Percentiles rank a stretch among this genome's conserved stretches.
phyloP scores from a whole-genome alignment of 164 flowering plant genomes.

The Hamamelis virginiana region DNA sequence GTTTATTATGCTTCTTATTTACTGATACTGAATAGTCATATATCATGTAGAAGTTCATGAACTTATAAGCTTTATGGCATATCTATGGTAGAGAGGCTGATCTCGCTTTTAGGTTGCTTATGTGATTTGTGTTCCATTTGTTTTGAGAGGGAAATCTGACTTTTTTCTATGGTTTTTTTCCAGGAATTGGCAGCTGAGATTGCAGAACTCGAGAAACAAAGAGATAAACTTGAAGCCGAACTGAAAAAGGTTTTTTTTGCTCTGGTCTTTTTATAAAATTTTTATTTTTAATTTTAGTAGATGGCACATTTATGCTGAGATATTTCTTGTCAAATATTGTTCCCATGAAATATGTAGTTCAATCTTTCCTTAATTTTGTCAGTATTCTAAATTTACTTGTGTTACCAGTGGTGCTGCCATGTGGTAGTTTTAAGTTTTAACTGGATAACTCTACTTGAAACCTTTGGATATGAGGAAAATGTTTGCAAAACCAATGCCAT shows the following conservation, averaged over 20 bases:
- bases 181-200: slow-evolving; percentile 75
- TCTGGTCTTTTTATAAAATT: neutral
- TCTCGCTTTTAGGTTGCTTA: neutral
- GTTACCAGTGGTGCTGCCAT: too few relatives aligned
- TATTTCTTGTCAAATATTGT: too few relatives aligned
- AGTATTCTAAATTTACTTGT: too few relatives aligned
- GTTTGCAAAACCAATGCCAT: too few relatives aligned
- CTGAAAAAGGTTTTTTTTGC: slow-evolving; percentile 60
- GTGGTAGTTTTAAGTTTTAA: too few relatives aligned
- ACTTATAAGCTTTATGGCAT: neutral
- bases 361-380: too few relatives aligned
- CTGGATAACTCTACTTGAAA: too few relatives aligned
- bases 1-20: neutral
- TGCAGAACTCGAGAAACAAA: slow-evolving; percentile 57
- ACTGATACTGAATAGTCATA: neutral
- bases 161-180: slow-evolving; percentile 8
- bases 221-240: slow-evolving; percentile 79
- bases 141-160: neutral
- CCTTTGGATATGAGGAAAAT: too few relatives aligned
- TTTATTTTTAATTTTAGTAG: neutral
- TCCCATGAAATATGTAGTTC: too few relatives aligned
- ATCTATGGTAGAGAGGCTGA: neutral
- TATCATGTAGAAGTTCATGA: neutral
- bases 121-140: neutral
- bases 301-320: too few relatives aligned